phyloP scores from a whole-genome alignment of 257 asterid species.

The Penstemon barbatus region DNA sequence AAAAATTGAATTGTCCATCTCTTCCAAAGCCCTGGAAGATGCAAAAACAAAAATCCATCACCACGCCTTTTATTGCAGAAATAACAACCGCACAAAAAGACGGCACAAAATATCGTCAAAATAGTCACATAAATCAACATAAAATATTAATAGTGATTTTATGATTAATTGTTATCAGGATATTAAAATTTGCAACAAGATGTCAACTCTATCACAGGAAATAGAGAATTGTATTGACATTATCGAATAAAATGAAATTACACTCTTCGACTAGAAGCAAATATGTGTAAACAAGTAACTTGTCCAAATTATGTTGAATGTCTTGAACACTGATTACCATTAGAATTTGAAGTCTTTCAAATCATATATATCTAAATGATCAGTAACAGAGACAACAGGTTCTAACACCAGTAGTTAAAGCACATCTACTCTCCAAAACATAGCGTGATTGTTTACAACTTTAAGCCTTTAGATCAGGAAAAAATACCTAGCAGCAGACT shows the following conservation, averaged over 20 bases:
- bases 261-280: slow-evolving; percentile 13
- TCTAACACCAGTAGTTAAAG: background rate
- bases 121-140: background rate
- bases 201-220: background rate
- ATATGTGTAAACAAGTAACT: background rate
- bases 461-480: slow-evolving; percentile 15
- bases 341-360: background rate
- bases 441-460: slow-evolving; percentile 1
- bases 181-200: background rate
- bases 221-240: background rate
- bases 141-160: background rate
- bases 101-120: background rate
- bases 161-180: background rate
- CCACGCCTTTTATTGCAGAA: slow-evolving; percentile 3
- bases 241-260: slow-evolving; percentile 6
- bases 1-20: slow-evolving; percentile 75
- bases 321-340: slow-evolving; percentile 1
- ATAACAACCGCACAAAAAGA: background rate
- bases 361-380: slow-evolving; percentile 21
- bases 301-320: background rate
- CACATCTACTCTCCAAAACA: slow-evolving; percentile 1
- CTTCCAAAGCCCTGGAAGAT: slow-evolving; percentile 68
- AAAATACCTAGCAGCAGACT: slow-evolving; percentile 83
- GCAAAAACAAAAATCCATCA: background rate
- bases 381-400: slow-evolving; percentile 10